phyloP scores from a whole-genome alignment of 2,329 filamentous ascomycete genomes.

The Ascomycota sp. region DNA sequence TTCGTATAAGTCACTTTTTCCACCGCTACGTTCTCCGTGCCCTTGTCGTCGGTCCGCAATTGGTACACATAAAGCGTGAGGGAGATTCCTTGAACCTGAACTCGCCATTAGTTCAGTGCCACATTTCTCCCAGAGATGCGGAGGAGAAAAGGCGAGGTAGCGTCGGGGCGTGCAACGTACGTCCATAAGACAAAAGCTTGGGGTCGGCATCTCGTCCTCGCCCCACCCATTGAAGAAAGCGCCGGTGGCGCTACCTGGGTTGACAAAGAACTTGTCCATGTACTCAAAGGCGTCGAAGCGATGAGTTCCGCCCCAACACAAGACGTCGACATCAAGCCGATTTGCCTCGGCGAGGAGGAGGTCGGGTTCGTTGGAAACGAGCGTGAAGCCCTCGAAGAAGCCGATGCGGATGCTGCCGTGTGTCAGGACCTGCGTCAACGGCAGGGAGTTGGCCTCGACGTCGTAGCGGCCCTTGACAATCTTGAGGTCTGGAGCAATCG shows the following conservation, averaged over 20 bases:
- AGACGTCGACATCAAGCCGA: slow-evolving; percentile 45
- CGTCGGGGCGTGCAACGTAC: slow-evolving; percentile 35
- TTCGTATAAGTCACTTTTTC: slow-evolving; percentile 79
- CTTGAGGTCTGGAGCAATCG: slow-evolving; percentile 51
- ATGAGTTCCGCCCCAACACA: slow-evolving; percentile 50
- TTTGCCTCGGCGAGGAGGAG: slow-evolving; percentile 47
- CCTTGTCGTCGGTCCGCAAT: slow-evolving; percentile 55
- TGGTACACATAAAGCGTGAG: slow-evolving; percentile 91
- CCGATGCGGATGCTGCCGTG: slow-evolving; percentile 45
- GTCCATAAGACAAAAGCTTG: slow-evolving; percentile 96
- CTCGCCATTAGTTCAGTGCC: not conserved
- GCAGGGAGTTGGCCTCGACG: slow-evolving; percentile 44
- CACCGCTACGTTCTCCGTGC: slow-evolving; percentile 59
- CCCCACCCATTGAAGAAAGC: slow-evolving; percentile 39
- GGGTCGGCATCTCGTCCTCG: slow-evolving; percentile 52
- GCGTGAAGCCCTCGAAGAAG: slow-evolving; percentile 47
- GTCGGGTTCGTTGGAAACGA: slow-evolving; percentile 47
- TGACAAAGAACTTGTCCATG: slow-evolving; percentile 56
- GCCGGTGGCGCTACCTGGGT: slow-evolving; percentile 45
- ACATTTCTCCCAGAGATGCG: no score
- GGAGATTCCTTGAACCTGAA: slow-evolving; percentile 82
- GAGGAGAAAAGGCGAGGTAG: no score
- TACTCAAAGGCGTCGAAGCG: slow-evolving; percentile 52
- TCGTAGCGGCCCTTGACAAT: slow-evolving; percentile 49
- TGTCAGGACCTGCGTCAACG: slow-evolving; percentile 43